A percentile compares a stretch with the other conserved stretches of the same genome.
phyloP scores from a whole-genome alignment of 257 asterid species.

The Catharanthus roseus region DNA sequence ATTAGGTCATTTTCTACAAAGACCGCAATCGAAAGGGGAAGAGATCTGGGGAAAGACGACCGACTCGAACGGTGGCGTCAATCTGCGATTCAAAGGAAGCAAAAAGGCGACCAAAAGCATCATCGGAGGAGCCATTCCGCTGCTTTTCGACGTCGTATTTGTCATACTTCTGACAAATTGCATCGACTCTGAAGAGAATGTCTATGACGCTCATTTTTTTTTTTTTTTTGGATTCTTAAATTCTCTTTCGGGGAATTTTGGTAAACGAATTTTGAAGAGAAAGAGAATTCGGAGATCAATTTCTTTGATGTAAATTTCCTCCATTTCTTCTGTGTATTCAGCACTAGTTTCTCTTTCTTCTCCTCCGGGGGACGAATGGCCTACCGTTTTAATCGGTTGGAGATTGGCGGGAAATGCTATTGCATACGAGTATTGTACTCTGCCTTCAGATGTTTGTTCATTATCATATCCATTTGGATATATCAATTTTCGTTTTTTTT shows the following conservation, averaged over 20 bases:
- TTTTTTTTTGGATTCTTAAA: not conserved
- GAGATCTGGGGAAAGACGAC: not conserved
- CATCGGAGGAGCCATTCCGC: slow-evolving; percentile 45
- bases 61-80: slow-evolving; percentile 51
- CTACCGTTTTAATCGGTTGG: slow-evolving; percentile 46
- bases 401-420: slow-evolving; percentile 20
- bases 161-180: slow-evolving; percentile 71
- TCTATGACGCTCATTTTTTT: slow-evolving; percentile 75
- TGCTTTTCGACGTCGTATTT: slow-evolving; percentile 80
- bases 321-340: slow-evolving; percentile 20
- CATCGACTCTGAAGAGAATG: slow-evolving; percentile 66
- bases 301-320: not conserved
- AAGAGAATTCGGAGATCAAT: slow-evolving; percentile 13
- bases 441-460: not conserved
- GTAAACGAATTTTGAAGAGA: slow-evolving; percentile 13
- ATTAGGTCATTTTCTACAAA: not conserved
- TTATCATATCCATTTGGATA: not conserved
- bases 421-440: not conserved
- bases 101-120: slow-evolving; percentile 73
- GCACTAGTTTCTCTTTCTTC: slow-evolving; percentile 15
- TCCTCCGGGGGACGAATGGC: slow-evolving; percentile 15
- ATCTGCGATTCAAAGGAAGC: slow-evolving; percentile 63
- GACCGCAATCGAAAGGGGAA: not conserved
- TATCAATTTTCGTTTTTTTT: no score
- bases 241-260: not conserved